Evolutionary conservation across 176 grass and related monocot species (phyloP), one percentile per base, ranked within the genome.

Genomic region (Cocos nucifera): DNA sequence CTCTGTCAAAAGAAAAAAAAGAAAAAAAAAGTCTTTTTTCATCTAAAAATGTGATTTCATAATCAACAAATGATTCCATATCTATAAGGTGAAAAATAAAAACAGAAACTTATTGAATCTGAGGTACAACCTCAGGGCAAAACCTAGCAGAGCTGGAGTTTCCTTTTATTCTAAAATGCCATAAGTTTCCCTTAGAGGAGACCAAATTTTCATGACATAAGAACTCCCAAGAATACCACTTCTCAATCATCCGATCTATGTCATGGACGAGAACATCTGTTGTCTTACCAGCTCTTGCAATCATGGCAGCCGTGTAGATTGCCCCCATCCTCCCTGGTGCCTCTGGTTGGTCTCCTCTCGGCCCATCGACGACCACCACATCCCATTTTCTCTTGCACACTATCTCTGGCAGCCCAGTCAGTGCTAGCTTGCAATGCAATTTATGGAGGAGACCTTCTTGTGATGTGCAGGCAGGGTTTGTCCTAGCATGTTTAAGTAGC

Each of bases 191-290:
- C 20, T 89, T 83, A 2, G 86, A 73, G 15, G 77, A 76, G 17
- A 84, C 77, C 59, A 88, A 73, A 58, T 81, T 89, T 29, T 95
- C 83, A 26, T 82, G 71, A 51, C 90, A 95, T 64, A 95, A 76
- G 73, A 86, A 95, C 73, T 95, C 86, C 86, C 76, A 81, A 4
- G 90, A 79, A 29, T 86, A 95, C 80, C 77, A 83, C 49, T 65
- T 79, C 66, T 89, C 90, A 2, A 95, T 65, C 30, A 65, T 89
- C 1, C 86, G 76, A 77, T 95, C 17, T 14, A 86, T 58, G 35
- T 95, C 84, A 63, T 95, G 86, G 64, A 95, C 79, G 24, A 74
- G 77, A 19, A 95, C 80, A 53, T 89, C 85, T 0, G 87, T 82
- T 5, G 10, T 12, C 3, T 17, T 52, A 8, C 64, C 61, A 4